Base-by-base conservation (phyloP, 371 early-diverging fungal genomes). In the Mortierella sp. region DNA sequence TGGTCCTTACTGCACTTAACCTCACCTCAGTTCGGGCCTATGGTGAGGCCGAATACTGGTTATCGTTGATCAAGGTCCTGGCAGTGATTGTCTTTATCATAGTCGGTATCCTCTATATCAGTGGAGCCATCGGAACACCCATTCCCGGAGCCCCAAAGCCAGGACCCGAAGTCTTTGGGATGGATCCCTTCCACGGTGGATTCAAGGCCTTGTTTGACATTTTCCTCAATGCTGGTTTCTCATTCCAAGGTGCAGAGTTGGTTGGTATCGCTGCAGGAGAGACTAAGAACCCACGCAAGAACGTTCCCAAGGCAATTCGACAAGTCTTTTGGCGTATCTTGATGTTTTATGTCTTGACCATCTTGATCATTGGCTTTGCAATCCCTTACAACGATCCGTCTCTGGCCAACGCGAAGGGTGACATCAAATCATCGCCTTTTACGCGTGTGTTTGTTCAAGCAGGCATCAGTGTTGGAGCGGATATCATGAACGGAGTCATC, bases 161-260 rank as follows among this genome's bases (percentile, higher is more conserved):
- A 2, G 62, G 60, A 6, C 61, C 56, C 0, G 61, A 70, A 19
- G 46, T 44, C 18, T 66, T 84, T 44, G 74, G 83, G 92, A 90
- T 43, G 93, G 92, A 52, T 91, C 95, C 50, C 90, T 97, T 81
- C 90, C 84, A 90, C 25, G 85, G 89, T 48, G 92, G 93, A 21
- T 85, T 93, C 60, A 69, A 87, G 6, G 94, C 94, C 18, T 65
- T 77, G 28, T 59, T 92, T 59, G 75, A 83, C 43, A 88, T 88
- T 12, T 91, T 94, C 64, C 82, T 94, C 50, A 85, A 91, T 14
- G 95, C 95, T n/a, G 93, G 92, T 58, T 96, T 93, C 74, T 87
- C 91, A 28, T 94, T 94, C 83, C 93, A 94, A 64, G 96, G 96
- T 25, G 92, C 94, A 0, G 93, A 88, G 66, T 66, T 88, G 69